Conservation (phyloP, 163 green algal species). For the Chlorella variabilis region DNA sequence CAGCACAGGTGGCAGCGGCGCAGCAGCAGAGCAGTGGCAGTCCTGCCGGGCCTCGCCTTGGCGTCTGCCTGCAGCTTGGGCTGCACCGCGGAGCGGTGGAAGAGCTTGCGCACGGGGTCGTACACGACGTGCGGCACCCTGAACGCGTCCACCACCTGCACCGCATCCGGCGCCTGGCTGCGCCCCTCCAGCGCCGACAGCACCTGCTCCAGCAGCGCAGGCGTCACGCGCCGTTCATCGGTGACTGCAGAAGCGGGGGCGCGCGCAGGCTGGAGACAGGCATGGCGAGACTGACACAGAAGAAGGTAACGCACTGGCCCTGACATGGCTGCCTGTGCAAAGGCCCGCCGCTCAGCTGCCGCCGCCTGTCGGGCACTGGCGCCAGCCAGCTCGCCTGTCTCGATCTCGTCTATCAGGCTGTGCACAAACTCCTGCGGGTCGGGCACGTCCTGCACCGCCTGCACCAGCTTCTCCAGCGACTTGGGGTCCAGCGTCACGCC, state of each 20-base stretch:
- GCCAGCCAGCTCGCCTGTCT: conserved; percentile 9
- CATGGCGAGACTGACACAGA: background rate
- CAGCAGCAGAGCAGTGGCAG: too few species aligned
- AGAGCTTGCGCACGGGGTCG: conserved; percentile 76
- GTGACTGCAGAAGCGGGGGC: conserved; percentile 14
- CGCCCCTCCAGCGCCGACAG: conserved; percentile 9
- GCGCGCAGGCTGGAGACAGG: background rate
- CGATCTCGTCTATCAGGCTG: conserved; percentile 47
- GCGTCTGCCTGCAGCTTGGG: conserved; percentile 52
- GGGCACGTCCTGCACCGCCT: conserved; percentile 20
- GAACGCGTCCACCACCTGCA: conserved; percentile 75
- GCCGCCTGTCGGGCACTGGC: background rate
- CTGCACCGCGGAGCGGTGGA: conserved; percentile 33
- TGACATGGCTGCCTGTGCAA: too few species aligned
- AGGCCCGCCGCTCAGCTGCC: background rate
- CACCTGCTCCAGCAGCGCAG: conserved; percentile 37
- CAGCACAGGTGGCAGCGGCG: background rate
- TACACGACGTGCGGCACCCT: conserved; percentile 71
- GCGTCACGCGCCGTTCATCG: conserved; percentile 36
- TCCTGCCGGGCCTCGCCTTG: conserved; percentile 24
- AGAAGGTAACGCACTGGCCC: too few species aligned
- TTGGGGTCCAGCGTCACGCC: conserved; percentile 40
- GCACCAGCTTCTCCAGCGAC: conserved; percentile 32
- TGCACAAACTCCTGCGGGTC: conserved; percentile 45
- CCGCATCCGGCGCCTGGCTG: conserved; percentile 29